A percentile compares a stretch with the other conserved stretches of the same genome.
Conservation (phyloP, 495 filamentous ascomycete species). For the Penicillium steckii region DNA sequence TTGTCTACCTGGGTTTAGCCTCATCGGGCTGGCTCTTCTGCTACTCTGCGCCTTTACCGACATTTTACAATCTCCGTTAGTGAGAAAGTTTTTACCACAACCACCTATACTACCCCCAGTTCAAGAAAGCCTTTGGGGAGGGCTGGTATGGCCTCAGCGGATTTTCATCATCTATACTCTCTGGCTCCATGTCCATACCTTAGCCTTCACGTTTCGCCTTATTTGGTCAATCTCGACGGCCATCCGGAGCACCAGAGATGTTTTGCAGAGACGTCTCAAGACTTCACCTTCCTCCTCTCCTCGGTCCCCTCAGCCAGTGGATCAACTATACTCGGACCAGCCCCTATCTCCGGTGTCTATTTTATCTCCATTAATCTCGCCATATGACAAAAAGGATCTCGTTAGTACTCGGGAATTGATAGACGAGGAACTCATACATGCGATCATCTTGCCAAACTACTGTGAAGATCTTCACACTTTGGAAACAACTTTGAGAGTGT, state of each 20-base stretch:
- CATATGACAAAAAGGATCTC: not conserved
- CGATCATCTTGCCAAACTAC: slow-evolving; percentile 69
- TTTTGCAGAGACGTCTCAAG: slow-evolving; percentile 23
- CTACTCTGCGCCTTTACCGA: slow-evolving; percentile 27
- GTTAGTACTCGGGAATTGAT: slow-evolving; percentile 3
- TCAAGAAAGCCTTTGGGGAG: slow-evolving; percentile 12
- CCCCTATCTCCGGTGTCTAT: slow-evolving; percentile 10
- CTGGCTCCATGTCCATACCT: slow-evolving; percentile 29
- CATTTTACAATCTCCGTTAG: slow-evolving; percentile 13
- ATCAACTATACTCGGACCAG: slow-evolving; percentile 6
- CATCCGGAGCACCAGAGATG: slow-evolving; percentile 18
- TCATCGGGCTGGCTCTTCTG: slow-evolving; percentile 27
- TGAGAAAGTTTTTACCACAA: slow-evolving; percentile 17
- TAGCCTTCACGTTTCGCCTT: slow-evolving; percentile 32
- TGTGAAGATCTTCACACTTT: slow-evolving; percentile 65
- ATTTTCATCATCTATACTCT: slow-evolving; percentile 34
- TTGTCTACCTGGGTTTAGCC: slow-evolving; percentile 38
- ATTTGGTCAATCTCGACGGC: slow-evolving; percentile 25
- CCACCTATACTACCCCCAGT: slow-evolving; percentile 3
- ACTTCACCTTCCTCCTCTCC: not conserved
- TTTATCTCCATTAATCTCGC: not conserved
- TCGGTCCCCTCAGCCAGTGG: not conserved
- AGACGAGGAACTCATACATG: slow-evolving; percentile 49
- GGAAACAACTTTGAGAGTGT: slow-evolving; percentile 61
- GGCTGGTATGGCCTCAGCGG: slow-evolving; percentile 25